Conservation (phyloP, 2,329 filamentous ascomycete species). For the Fusarium oxysporum region DNA sequence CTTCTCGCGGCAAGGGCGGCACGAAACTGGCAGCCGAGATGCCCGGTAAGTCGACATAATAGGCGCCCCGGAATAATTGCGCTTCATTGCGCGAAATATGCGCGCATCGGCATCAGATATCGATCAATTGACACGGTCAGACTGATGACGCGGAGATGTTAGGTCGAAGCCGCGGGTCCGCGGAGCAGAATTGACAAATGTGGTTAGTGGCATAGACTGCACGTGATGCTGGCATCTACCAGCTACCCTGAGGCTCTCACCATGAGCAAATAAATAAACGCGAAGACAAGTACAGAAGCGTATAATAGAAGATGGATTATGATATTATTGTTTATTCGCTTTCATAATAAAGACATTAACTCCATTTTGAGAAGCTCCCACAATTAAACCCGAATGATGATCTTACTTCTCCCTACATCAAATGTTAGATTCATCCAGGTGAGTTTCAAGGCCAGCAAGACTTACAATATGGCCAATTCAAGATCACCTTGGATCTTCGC, state of each 20-base stretch:
- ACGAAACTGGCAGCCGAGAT: not conserved
- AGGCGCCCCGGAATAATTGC: not conserved
- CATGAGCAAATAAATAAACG: not conserved
- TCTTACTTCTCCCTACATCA: not conserved
- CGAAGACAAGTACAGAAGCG: not conserved
- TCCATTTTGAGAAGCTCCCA: not conserved
- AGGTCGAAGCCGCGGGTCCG: not conserved
- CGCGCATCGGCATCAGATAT: not conserved
- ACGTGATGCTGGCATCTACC: fast-evolving
- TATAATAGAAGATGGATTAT: not conserved
- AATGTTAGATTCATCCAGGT: fast-evolving
- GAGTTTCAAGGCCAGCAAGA: fast-evolving
- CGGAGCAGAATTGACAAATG: not conserved
- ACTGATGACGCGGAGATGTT: not conserved
- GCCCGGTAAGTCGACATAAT: not conserved
- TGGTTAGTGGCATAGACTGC: not conserved
- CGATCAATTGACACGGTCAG: not conserved
- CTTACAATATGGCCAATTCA: conserved; percentile 20
- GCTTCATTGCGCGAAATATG: not conserved
- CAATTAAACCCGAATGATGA: fast-evolving
- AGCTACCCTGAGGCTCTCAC: not conserved
- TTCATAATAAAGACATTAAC: fast-evolving
- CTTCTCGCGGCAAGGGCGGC: not conserved
- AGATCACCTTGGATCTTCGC: conserved; percentile 30
- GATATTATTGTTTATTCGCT: fast-evolving